A percentile compares a stretch with the other conserved stretches of the same genome.
Conservation (phyloP, 148 eudicot genomes). For the Camellia sinensis region DNA sequence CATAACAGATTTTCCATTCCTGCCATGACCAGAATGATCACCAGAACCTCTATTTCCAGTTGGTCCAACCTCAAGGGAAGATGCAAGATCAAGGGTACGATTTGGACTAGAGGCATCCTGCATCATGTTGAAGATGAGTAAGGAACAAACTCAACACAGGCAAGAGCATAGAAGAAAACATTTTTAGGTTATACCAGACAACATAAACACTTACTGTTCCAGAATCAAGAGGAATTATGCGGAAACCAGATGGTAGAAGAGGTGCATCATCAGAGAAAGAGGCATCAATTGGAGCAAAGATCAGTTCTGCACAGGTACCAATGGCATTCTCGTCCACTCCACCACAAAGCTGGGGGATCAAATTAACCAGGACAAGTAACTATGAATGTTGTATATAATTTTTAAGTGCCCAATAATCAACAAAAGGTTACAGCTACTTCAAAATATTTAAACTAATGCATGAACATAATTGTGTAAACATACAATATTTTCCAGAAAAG, state of each 20-base stretch:
- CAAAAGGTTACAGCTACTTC: not conserved
- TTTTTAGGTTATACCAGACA: not conserved
- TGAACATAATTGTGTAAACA: not conserved
- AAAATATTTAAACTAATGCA: not conserved
- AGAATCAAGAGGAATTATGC: constrained; percentile 76
- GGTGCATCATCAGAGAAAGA: constrained; percentile 93
- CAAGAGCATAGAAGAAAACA: not conserved
- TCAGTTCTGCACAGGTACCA: constrained; percentile 75
- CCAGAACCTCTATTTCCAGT: constrained; percentile 43
- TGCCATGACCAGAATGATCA: constrained; percentile 29
- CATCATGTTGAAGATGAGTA: constrained; percentile 11
- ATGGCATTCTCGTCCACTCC: constrained; percentile 91
- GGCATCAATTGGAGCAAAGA: constrained; percentile 91
- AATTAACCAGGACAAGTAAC: not conserved
- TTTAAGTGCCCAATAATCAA: not conserved
- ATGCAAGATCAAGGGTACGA: constrained; percentile 89
- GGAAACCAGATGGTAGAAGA: constrained; percentile 91
- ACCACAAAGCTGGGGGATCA: constrained; percentile 57
- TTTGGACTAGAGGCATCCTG: constrained; percentile 79
- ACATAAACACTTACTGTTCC: constrained; percentile 32
- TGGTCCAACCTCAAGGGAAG: constrained; percentile 81
- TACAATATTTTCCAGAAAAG: too few species aligned
- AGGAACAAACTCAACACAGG: not conserved
- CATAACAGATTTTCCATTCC: constrained; percentile 69
- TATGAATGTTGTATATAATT: not conserved